Conservation (phyloP, 257 asterid species). For the Primulina eburnea region DNA sequence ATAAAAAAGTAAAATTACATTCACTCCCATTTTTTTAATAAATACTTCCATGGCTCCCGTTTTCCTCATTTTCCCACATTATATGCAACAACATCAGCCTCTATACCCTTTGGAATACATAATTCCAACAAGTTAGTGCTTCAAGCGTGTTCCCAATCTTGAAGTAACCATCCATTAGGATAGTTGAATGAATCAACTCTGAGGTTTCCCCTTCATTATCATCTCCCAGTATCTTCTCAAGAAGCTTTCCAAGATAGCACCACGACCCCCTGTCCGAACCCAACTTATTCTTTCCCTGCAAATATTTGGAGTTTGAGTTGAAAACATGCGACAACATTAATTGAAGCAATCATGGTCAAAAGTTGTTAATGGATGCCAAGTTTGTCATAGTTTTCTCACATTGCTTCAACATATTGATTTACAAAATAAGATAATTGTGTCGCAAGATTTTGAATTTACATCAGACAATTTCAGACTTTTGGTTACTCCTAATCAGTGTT, state of each 20-base stretch:
- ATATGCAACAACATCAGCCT: constrained; percentile 62
- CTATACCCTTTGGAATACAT: constrained; percentile 33
- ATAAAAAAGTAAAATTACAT: too few relatives aligned
- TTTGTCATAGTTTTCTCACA: constrained; percentile 1
- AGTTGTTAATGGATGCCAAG: neutral
- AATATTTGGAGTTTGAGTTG: neutral
- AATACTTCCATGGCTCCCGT: too few relatives aligned
- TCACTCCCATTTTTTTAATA: too few relatives aligned
- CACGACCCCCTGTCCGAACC: constrained; percentile 30
- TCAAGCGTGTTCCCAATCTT: constrained; percentile 54
- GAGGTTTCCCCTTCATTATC: constrained; percentile 30
- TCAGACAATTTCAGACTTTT: neutral
- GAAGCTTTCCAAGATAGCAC: constrained; percentile 40
- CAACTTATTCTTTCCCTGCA: constrained; percentile 52
- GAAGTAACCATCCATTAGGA: constrained; percentile 72
- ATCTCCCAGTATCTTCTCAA: constrained; percentile 53
- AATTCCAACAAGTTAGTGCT: constrained; percentile 59
- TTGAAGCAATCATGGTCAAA: constrained; percentile 16
- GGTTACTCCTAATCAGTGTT: neutral
- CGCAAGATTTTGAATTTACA: neutral
- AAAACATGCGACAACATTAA: constrained; percentile 17
- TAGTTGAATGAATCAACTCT: constrained; percentile 60
- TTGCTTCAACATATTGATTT: neutral
- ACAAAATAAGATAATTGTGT: neutral
- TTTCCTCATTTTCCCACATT: too few relatives aligned